A percentile compares a stretch with the other conserved stretches of the same genome.
phyloP scores from a whole-genome alignment of 2,329 filamentous ascomycete genomes.

The Nothomitra cinnamomea region DNA sequence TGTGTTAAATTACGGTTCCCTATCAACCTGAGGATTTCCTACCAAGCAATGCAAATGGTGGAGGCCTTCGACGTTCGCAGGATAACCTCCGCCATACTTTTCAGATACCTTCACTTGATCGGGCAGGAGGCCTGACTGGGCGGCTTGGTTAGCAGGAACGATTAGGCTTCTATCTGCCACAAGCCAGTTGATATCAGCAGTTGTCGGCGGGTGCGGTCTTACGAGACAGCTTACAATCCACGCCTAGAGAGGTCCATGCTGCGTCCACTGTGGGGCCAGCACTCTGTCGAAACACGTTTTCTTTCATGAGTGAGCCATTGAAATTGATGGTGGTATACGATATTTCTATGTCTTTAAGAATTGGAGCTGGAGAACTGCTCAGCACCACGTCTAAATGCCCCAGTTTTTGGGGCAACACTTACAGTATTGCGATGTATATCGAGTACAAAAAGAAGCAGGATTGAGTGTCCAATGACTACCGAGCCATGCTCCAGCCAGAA shows the following conservation, averaged over 20 bases:
- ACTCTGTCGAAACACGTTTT: slow-evolving; percentile 28
- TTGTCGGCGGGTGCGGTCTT: no score
- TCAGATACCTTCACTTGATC: slow-evolving; percentile 42
- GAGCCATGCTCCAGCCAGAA: no score
- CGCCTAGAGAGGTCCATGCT: slow-evolving; percentile 36
- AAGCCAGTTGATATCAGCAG: no score
- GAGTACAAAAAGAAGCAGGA: no score
- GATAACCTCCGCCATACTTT: slow-evolving; percentile 40
- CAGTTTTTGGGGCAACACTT: no score
- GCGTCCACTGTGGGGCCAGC: slow-evolving; percentile 35
- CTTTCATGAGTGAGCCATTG: slow-evolving; percentile 38
- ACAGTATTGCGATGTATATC: no score
- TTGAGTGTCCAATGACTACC: no score
- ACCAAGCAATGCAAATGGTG: slow-evolving; percentile 43
- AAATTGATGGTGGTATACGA: slow-evolving; percentile 28
- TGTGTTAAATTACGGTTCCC: no score
- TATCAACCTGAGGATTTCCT: no score
- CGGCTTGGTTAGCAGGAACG: no score
- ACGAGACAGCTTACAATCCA: slow-evolving; percentile 28
- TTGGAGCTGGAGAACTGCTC: slow-evolving; percentile 12
- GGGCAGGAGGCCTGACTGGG: slow-evolving; percentile 34
- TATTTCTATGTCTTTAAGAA: slow-evolving; percentile 25
- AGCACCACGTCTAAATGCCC: no score
- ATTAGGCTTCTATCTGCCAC: no score
- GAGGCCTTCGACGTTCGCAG: slow-evolving; percentile 39